phyloP scores from a whole-genome alignment of 768 basidiomycete genomes.

The Macrolepiota fuliginosa region DNA sequence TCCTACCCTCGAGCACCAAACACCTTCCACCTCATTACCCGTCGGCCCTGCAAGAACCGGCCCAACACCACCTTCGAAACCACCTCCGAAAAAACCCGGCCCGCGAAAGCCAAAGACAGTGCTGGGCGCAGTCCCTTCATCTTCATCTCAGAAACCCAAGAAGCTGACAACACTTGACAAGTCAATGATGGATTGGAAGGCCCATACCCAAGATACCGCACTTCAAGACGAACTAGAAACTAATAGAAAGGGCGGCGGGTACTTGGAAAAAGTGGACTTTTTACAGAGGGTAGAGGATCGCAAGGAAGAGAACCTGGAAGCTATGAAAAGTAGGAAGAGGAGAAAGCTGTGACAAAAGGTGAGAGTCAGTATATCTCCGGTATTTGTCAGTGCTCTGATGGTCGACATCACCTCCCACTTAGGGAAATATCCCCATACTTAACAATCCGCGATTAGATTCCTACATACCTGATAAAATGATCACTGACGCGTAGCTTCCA shows the following conservation, averaged over 20 bases:
- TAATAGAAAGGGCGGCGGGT: conserved; percentile 73
- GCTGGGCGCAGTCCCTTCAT: conserved; percentile 52
- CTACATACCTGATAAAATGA: no score
- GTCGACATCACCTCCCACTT: not conserved
- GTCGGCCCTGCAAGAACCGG: conserved; percentile 9
- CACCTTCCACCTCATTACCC: conserved; percentile 14
- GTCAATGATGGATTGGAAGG: conserved; percentile 82
- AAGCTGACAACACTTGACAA: conserved; percentile 85
- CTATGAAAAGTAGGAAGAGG: conserved; percentile 55
- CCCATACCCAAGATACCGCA: conserved; percentile 50
- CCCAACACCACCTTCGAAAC: conserved; percentile 21
- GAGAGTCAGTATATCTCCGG: no score
- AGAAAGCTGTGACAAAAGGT: conserved; percentile 25
- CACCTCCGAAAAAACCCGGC: conserved; percentile 46
- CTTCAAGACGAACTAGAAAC: conserved; percentile 72
- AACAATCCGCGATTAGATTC: no score
- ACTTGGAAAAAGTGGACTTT: conserved; percentile 84
- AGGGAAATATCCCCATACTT: no score
- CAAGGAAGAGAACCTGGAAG: conserved; percentile 62
- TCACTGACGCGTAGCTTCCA: no score
- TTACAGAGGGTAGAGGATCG: conserved; percentile 72
- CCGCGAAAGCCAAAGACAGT: conserved; percentile 65
- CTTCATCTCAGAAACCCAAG: conserved; percentile 49
- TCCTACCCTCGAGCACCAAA: conserved; percentile 5
- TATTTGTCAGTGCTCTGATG: no score